phyloP scores from a whole-genome alignment of 192 early-diverging fungal genomes.

The Pilaira anomala region DNA sequence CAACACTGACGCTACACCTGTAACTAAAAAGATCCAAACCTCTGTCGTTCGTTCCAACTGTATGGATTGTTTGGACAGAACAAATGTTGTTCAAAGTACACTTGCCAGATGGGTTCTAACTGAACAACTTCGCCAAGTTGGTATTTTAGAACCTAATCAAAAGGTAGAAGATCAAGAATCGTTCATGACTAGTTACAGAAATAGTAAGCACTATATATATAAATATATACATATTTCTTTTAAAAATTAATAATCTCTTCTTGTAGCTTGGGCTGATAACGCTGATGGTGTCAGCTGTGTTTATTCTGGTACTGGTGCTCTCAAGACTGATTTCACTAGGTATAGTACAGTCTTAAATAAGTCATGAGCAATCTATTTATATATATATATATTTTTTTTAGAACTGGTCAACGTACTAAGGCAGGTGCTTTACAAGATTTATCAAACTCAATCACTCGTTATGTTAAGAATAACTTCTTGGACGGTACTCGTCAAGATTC shows the following conservation, averaged over 20 bases:
- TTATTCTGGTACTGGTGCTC: conserved; percentile 95
- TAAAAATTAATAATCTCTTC: background rate
- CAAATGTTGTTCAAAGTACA: conserved; percentile 96
- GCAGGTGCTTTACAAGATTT: conserved; percentile 79
- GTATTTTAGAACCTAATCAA: conserved; percentile 60
- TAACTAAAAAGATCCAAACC: conserved; percentile 52
- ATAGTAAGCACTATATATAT: conserved; percentile 47
- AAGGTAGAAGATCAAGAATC: conserved; percentile 58
- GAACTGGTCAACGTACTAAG: conserved; percentile 87
- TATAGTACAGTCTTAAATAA: conserved; percentile 6
- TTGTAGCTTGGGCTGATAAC: conserved; percentile 94
- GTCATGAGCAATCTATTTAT: background rate
- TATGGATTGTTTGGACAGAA: conserved; percentile 99
- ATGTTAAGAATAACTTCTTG: conserved; percentile 92
- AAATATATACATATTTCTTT: background rate
- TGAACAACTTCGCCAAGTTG: conserved; percentile 67
- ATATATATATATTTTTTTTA: conserved; percentile 9
- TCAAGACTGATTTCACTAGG: conserved; percentile 98
- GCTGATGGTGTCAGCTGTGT: conserved; percentile 87
- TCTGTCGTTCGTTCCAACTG: conserved; percentile 95
- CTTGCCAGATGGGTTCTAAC: conserved; percentile 74
- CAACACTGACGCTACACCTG: conserved; percentile 30
- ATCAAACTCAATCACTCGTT: conserved; percentile 78
- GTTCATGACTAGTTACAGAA: conserved; percentile 77
- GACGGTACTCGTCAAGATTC: conserved; percentile 93